Base-by-base conservation (phyloP, 306 rosid genomes). In the Dalbergia cochinchinensis region DNA sequence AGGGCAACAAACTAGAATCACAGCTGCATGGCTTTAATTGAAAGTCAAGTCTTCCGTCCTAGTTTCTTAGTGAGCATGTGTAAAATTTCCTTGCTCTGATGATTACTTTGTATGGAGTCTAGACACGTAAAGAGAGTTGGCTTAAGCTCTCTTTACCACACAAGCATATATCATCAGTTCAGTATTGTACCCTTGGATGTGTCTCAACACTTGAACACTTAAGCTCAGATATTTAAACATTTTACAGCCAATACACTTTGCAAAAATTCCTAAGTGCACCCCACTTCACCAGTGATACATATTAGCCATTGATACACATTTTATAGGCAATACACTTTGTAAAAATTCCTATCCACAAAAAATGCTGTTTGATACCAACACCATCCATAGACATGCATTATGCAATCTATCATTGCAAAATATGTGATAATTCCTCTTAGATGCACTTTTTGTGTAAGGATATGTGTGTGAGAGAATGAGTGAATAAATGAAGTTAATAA, bases 141-240 rank as follows among this genome's bases (percentile, higher is more conserved):
- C 80, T 42, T 54, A 26, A 26, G 31, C 31, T 26, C 31, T 26
- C 31, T 26, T 73, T 55, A 44, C 62, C 13, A 64, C 44, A 65
- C 79, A 16, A 42, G 13, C 34, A 31, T 73, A 64, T 65, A 22
- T 41, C 61, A 26, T 63, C 59, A 53, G 67, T n/a, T 63, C 59
- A 53, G 73, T 63, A 20, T 54, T 54, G 39, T 22, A 15, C 58
- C n/a, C 68, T 58, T 12, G 67, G 51, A 62, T 13, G 58, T 26
- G 31, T n/a, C 71, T 76, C 8, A 58, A 42, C 14, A 66, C 58
- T 79, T 59, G 37, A 68, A 11, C 50, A 63, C 65, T 11, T 39
- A 5, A 62, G 53, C 61, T 22, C 5, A 9, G 41, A 74, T 81
- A 44, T 68, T 62, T 65, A 69, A 67, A 61, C 39, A 60, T 58